These are phyloP conservation scores for Ophiostoma ips DNA, from an alignment of 2,329 filamentous ascomycete genomes.

Conservation along the genomic window DNA sequence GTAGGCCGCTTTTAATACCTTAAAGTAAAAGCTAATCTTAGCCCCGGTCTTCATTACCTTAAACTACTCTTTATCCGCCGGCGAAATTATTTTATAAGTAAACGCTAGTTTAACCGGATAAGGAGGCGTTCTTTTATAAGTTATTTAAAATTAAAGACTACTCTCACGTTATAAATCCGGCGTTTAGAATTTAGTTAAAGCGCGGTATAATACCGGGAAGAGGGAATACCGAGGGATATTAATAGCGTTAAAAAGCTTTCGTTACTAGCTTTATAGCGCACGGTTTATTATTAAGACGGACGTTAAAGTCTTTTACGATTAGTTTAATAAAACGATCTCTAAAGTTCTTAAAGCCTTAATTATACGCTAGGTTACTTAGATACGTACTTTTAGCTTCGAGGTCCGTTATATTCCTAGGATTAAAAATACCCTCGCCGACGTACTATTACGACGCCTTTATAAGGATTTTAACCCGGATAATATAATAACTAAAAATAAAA, in stretches of 20 bases:
- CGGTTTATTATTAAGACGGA: not conserved
- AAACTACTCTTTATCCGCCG: not conserved
- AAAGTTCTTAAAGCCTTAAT: not conserved
- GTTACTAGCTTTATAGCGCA: too few species aligned
- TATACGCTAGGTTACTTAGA: not conserved
- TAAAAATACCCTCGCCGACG: not conserved
- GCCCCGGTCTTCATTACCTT: not conserved
- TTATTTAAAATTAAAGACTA: not conserved
- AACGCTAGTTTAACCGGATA: not conserved
- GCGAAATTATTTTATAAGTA: not conserved
- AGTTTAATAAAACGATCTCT: not conserved
- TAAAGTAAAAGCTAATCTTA: not conserved
- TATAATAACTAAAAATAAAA: not conserved
- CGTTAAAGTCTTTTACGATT: not conserved
- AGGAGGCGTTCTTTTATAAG: not conserved
- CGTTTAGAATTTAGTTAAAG: too few species aligned
- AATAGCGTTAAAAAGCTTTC: too few species aligned
- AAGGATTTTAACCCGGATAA: not conserved
- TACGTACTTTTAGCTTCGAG: not conserved
- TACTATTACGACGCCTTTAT: not conserved
- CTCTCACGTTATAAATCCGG: too few species aligned
- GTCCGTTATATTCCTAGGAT: not conserved
- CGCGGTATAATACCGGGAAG: too few species aligned
- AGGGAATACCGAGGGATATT: too few species aligned
- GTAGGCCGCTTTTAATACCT: not conserved